phyloP scores from a whole-genome alignment of 306 rosid species.

The Datisca glomerata region DNA sequence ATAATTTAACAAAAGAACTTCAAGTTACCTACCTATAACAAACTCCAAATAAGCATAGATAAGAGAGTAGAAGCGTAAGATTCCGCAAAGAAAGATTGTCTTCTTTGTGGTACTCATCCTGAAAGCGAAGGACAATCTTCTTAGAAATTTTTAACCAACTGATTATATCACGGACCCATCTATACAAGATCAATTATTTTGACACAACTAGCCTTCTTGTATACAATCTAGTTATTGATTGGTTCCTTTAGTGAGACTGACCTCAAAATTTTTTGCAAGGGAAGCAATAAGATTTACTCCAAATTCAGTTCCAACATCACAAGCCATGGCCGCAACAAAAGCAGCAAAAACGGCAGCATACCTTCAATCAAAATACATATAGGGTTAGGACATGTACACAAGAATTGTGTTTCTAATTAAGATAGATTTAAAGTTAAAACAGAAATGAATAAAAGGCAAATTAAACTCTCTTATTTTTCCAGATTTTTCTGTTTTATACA shows the following conservation, averaged over 20 bases:
- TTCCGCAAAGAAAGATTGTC: constrained; percentile 82
- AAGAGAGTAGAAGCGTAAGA: constrained; percentile 64
- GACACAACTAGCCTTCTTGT: too few relatives aligned
- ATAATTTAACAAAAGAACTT: too few relatives aligned
- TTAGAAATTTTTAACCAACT: constrained; percentile 1
- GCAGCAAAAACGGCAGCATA: constrained; percentile 89
- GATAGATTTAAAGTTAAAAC: not conserved
- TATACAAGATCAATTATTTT: constrained; percentile 2
- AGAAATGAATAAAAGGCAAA: not conserved
- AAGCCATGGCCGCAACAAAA: constrained; percentile 81
- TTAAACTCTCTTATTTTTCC: too few relatives aligned
- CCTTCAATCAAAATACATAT: constrained; percentile 24
- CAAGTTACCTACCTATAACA: constrained; percentile 56
- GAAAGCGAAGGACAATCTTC: constrained; percentile 3
- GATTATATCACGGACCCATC: too few relatives aligned
- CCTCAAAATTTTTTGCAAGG: constrained; percentile 80
- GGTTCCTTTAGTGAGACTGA: constrained; percentile 16
- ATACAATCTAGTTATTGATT: too few relatives aligned
- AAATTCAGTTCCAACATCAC: constrained; percentile 67
- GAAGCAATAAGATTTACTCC: constrained; percentile 75
- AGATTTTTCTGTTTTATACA: too few relatives aligned
- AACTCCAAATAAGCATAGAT: constrained; percentile 75
- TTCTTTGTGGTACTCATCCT: constrained; percentile 73
- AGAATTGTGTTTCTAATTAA: too few relatives aligned
- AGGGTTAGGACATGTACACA: constrained; percentile 1